Evolutionary conservation across 345 rosid genomes (phyloP).

Genomic region (Toxicodendron radicans): DNA sequence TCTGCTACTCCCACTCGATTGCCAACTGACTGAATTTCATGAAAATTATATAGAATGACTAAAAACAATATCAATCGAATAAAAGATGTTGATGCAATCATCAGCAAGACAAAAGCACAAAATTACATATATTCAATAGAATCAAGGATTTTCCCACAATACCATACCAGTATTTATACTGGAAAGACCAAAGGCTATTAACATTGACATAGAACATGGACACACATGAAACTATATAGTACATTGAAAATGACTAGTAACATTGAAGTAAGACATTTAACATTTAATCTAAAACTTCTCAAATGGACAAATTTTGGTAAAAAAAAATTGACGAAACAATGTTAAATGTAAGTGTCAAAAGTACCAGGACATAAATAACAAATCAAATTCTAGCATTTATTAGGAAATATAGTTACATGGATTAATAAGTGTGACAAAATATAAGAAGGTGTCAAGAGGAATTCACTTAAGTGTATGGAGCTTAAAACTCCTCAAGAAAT

Average conservation of each 20-base stretch:
- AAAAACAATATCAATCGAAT: neutral
- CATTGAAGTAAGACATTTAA: too few relatives aligned
- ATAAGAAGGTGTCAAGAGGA: neutral
- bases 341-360: too few relatives aligned
- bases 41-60: neutral
- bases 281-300: too few relatives aligned
- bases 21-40: constrained; percentile 80
- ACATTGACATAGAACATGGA: too few relatives aligned
- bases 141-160: neutral
- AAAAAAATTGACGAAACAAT: too few relatives aligned
- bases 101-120: neutral
- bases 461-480: constrained; percentile 3
- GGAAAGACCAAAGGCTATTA: too few relatives aligned
- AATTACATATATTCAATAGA: neutral
- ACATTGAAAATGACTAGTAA: too few relatives aligned
- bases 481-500: neutral
- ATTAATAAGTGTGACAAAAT: neutral
- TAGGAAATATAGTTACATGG: neutral
- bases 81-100: neutral
- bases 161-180: too few relatives aligned
- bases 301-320: too few relatives aligned
- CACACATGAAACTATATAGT: too few relatives aligned
- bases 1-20: constrained; percentile 91
- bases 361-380: too few relatives aligned
- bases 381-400: constrained; percentile 2